phyloP scores from a whole-genome alignment of 805 yeast species.

The Barnettozyma siamensis region DNA sequence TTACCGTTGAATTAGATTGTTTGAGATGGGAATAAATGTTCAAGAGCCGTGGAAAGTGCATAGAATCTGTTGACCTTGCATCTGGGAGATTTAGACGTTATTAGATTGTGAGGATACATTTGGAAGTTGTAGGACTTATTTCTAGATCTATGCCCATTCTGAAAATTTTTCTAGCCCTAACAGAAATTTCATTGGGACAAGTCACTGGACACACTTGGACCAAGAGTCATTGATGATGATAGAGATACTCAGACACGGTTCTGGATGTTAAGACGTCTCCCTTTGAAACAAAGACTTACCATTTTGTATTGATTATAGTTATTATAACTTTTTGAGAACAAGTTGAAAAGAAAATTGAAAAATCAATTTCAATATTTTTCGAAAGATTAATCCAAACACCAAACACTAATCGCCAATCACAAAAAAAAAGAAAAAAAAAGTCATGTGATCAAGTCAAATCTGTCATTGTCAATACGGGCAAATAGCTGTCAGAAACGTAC shows the following conservation, averaged over 20 bases:
- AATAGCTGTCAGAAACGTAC: neutral
- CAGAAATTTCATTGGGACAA: neutral
- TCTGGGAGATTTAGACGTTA: too few species aligned
- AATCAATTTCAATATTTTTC: slow-evolving; percentile 11
- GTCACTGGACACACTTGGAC: too few species aligned
- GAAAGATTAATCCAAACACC: slow-evolving; percentile 9
- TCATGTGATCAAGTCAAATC: neutral
- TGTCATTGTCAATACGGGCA: slow-evolving; percentile 1
- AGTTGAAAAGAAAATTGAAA: slow-evolving; percentile 20
- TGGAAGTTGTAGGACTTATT: too few species aligned
- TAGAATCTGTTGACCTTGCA: too few species aligned
- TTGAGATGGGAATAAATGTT: too few species aligned
- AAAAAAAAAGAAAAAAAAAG: neutral
- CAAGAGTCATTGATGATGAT: too few species aligned
- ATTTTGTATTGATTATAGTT: slow-evolving; percentile 17
- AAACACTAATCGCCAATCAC: neutral
- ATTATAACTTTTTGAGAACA: slow-evolving; percentile 1
- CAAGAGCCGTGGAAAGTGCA: too few species aligned
- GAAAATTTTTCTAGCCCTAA: neutral
- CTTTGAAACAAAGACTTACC: slow-evolving; percentile 14
- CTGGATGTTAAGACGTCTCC: neutral
- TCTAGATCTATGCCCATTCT: neutral
- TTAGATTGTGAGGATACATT: too few species aligned
- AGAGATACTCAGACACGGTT: too few species aligned
- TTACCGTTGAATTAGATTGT: neutral